Conservation (phyloP, 495 filamentous ascomycete species). For the Melanomma pulvis-pyrius region DNA sequence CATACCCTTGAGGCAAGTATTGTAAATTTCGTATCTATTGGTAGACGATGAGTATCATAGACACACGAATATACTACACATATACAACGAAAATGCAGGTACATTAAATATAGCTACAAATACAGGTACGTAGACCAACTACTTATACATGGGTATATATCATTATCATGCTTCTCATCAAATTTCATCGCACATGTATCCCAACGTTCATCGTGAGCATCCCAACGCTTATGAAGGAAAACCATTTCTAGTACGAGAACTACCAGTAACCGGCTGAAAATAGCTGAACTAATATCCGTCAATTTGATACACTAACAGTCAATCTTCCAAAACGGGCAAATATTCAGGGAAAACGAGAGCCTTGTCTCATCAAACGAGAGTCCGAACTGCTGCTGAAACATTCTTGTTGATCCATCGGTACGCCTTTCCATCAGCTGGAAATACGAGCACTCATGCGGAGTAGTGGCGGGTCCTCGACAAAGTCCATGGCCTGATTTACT, state of each 20-base stretch:
- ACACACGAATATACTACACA: not conserved
- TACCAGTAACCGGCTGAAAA: not conserved
- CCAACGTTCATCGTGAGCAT: not conserved
- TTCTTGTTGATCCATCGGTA: not conserved
- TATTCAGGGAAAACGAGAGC: not conserved
- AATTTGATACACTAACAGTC: not conserved
- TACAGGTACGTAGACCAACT: not conserved
- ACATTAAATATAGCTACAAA: not conserved
- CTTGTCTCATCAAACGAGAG: conserved; percentile 1
- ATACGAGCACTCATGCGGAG: conserved; percentile 22
- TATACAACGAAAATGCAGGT: not conserved
- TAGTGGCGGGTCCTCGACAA: conserved; percentile 15
- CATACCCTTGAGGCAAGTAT: too few species aligned
- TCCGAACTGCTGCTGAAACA: not conserved
- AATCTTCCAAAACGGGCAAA: not conserved
- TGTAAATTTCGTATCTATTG: too few species aligned
- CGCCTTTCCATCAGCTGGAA: not conserved
- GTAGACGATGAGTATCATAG: not conserved
- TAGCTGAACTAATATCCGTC: too few species aligned
- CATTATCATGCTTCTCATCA: conserved; percentile 7
- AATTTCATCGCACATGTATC: conserved; percentile 6
- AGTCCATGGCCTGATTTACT: not conserved
- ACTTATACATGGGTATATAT: conserved; percentile 10
- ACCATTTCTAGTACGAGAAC: not conserved
- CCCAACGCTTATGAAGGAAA: too few species aligned